phyloP scores from a whole-genome alignment of 2,329 filamentous ascomycete genomes.

The Rasamsonia emersonii region DNA sequence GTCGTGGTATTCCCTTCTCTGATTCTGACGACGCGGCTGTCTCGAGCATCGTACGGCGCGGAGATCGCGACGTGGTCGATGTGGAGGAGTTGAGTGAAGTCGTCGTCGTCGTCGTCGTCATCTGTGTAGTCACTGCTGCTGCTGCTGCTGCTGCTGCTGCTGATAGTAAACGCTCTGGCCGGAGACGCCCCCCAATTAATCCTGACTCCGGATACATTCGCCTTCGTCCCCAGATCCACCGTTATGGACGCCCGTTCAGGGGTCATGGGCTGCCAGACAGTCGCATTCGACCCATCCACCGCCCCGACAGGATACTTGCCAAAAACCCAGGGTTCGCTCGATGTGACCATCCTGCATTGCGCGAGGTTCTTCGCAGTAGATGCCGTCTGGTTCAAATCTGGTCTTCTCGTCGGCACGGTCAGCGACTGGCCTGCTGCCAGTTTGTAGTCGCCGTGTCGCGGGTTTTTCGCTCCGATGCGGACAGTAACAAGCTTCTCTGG shows the following conservation, averaged over 20 bases:
- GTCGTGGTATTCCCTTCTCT: constrained; percentile 5
- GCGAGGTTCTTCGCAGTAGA: constrained; percentile 2
- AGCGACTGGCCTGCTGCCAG: constrained; percentile 3
- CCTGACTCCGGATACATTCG: constrained; percentile 1
- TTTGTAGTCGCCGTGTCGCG: neutral
- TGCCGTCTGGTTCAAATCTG: neutral
- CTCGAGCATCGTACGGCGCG: constrained; percentile 4
- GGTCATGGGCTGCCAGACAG: constrained; percentile 6
- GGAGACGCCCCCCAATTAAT: constrained; percentile 9
- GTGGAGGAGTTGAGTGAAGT: constrained; percentile 3
- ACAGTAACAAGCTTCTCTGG: constrained; percentile 1
- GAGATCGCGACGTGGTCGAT: constrained; percentile 5
- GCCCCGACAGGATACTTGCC: constrained; percentile 6
- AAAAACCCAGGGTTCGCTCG: constrained; percentile 6
- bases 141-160: too few relatives aligned
- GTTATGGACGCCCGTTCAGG: constrained; percentile 4
- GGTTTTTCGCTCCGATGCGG: constrained; percentile 3
- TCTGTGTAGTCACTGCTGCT: too few relatives aligned
- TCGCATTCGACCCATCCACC: constrained; percentile 8
- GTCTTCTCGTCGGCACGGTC: constrained; percentile 2
- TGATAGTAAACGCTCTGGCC: constrained; percentile 2
- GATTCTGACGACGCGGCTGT: constrained; percentile 4
- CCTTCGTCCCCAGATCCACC: neutral
- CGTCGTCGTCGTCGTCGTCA: neutral
- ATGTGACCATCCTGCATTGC: constrained; percentile 4